Base-by-base conservation (phyloP, 2,329 filamentous ascomycete genomes). In the Colletotrichum eremochloae region DNA sequence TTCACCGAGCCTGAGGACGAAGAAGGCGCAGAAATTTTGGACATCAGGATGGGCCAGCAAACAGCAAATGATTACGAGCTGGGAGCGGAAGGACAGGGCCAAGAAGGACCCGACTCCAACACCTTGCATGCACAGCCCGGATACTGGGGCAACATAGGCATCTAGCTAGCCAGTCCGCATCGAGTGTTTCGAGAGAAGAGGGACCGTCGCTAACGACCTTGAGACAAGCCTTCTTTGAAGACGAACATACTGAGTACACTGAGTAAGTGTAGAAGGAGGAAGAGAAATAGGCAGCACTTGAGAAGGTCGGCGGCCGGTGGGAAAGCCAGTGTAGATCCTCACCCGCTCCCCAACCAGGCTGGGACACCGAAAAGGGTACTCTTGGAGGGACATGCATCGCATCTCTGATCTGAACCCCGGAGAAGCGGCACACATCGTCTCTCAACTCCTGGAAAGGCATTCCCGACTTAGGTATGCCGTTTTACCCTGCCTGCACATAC, bases 101-200 rank as follows among this genome's bases (percentile, higher is more conserved):
- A 42, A 15, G 38, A 24, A 56, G 50, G 50, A 64, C 48, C 50
- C 38, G 63, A 44, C 68, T 63, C 68, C 64, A 71, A 38, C 52
- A 38, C 31, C 53, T 33, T 63, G 65, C 69, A 55, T 72, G 65
- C 69, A 72, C 69, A 72, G 69, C 69, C 69, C 46, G 60, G 58
- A 71, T 63, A 72, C 69, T 72, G 66, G 69, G 69, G 69, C 58
- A 55, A 50, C 68, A 46, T 66, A 68, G 53, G 44, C 63, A 40
- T 40, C 58, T 38, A 48, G 24, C 48, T 36, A 56, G 53, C 56
- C 68, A 62, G 57, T 68, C 55, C 46, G 64, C 29, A 38, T 57
- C 24, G 63, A 57, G 40, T 58, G 63, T 65, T 65, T 55, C 14
- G 46, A 52, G 29, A 68, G 29, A 57, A 61, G 48, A 64, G 48